Conservation (phyloP, 805 yeast species). For the Suhomyces tanzawaensis region DNA sequence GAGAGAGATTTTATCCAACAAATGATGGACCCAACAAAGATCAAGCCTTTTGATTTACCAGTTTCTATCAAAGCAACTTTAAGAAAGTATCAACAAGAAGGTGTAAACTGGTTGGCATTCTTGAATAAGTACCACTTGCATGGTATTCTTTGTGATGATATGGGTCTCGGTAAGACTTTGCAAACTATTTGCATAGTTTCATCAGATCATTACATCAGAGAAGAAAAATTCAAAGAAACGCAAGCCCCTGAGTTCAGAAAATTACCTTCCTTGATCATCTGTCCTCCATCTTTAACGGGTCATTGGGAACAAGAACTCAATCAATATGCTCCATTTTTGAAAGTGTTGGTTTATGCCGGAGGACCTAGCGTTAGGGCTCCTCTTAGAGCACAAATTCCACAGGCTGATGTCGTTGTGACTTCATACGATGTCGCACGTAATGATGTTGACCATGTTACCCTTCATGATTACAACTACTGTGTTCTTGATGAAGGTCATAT, state of each 20-base stretch:
- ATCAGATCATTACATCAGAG: constrained; percentile 87
- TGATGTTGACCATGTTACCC: constrained; percentile 65
- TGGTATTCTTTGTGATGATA: constrained; percentile 97
- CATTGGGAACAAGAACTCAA: constrained; percentile 97
- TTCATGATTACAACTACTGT: constrained; percentile 82
- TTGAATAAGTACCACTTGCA: constrained; percentile 92
- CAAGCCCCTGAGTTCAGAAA: constrained; percentile 63
- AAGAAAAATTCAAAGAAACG: constrained; percentile 62
- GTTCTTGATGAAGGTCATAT: constrained; percentile 98
- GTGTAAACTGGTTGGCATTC: constrained; percentile 97
- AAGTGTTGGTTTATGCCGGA: constrained; percentile 88
- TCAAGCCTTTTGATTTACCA: constrained; percentile 83
- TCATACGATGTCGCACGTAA: constrained; percentile 96
- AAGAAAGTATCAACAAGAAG: constrained; percentile 95
- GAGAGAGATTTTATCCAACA: constrained; percentile 94
- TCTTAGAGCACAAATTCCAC: constrained; percentile 49
- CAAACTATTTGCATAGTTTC: constrained; percentile 97
- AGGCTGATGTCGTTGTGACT: constrained; percentile 84
- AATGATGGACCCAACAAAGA: constrained; percentile 95
- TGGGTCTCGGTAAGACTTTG: constrained; percentile 97
- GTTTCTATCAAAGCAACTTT: constrained; percentile 89
- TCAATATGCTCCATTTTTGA: constrained; percentile 85
- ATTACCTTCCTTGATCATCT: constrained; percentile 81
- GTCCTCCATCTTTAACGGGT: constrained; percentile 97
- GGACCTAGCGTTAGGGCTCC: constrained; percentile 69